phyloP scores from a whole-genome alignment of 2,329 filamentous ascomycete genomes.

The Neofusicoccum kwambonambiense region DNA sequence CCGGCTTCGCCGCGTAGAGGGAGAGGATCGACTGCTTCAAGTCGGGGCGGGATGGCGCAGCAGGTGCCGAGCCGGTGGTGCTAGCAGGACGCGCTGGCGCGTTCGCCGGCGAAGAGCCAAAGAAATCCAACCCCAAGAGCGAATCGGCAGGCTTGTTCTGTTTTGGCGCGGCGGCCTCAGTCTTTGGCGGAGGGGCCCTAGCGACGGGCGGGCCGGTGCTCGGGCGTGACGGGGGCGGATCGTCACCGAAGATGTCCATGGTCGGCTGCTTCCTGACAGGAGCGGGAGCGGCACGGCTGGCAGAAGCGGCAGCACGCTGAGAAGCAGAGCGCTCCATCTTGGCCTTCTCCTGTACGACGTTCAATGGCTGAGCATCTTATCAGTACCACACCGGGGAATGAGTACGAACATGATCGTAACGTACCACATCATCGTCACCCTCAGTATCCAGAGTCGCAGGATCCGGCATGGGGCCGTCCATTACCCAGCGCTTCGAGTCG shows the following conservation, averaged over 20 bases:
- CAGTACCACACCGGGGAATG: background rate
- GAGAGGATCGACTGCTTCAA: conserved; percentile 97
- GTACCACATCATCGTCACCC: conserved; percentile 76
- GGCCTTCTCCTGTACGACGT: conserved; percentile 68
- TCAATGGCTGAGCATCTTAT: conserved; percentile 53
- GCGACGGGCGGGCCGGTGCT: conserved; percentile 68
- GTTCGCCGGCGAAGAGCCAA: conserved; percentile 66
- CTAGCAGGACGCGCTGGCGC: conserved; percentile 73
- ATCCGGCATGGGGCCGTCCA: conserved; percentile 93
- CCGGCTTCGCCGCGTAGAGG: conserved; percentile 81
- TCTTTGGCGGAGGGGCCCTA: conserved; percentile 60
- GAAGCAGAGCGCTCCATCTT: conserved; percentile 63
- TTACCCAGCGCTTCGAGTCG: conserved; percentile 98
- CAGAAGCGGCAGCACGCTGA: conserved; percentile 45
- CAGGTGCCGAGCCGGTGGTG: conserved; percentile 56
- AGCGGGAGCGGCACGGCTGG: conserved; percentile 34
- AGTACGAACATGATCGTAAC: conserved; percentile 46
- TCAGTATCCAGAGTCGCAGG: conserved; percentile 81
- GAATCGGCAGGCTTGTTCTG: conserved; percentile 77
- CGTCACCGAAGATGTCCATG: conserved; percentile 81
- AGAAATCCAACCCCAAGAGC: conserved; percentile 87
- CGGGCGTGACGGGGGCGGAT: conserved; percentile 64
- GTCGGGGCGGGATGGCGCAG: conserved; percentile 77
- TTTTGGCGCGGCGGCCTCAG: conserved; percentile 59
- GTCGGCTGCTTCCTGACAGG: conserved; percentile 32